Percentiles rank a stretch among this genome's conserved stretches.
These are phyloP conservation scores for Tetradesmus obliquus DNA, from an alignment of 139 green algal genomes.

Conservation along the genomic window DNA sequence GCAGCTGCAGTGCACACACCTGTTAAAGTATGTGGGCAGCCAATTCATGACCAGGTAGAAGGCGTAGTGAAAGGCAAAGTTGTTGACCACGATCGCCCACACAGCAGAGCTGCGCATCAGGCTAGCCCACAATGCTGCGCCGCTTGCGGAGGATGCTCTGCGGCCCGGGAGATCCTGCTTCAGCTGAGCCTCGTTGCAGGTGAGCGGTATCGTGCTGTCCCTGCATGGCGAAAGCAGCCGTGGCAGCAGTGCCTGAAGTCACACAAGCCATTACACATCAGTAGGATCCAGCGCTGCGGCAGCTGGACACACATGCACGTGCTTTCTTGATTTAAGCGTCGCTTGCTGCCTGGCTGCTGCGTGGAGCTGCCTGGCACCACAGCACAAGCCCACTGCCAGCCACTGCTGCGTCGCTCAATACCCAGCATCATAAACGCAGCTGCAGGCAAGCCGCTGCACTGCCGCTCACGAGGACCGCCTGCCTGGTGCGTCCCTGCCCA, in stretches of 20 bases:
- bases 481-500: constrained; percentile 69
- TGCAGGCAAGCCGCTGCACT: too few relatives aligned
- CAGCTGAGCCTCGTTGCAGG: neutral
- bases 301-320: neutral
- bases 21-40: constrained; percentile 98
- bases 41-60: constrained; percentile 99
- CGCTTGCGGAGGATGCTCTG: constrained; percentile 8
- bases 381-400: too few relatives aligned
- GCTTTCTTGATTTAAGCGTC: neutral
- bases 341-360: neutral
- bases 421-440: too few relatives aligned
- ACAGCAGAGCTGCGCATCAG: constrained; percentile 84
- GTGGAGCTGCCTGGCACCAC: too few relatives aligned
- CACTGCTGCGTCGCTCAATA: too few relatives aligned
- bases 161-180: constrained; percentile 55
- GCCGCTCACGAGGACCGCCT: constrained; percentile 3
- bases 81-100: constrained; percentile 97
- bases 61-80: constrained; percentile 99
- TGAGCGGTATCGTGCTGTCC: constrained; percentile 28
- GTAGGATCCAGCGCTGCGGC: neutral
- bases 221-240: neutral
- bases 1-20: constrained; percentile 39
- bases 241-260: neutral
- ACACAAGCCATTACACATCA: too few relatives aligned
- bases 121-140: constrained; percentile 73